Evolutionary conservation across 1,284 basidiomycete genomes (phyloP), one percentile per base, ranked within the genome.

Genomic region (Rhodotorula sp.): DNA sequence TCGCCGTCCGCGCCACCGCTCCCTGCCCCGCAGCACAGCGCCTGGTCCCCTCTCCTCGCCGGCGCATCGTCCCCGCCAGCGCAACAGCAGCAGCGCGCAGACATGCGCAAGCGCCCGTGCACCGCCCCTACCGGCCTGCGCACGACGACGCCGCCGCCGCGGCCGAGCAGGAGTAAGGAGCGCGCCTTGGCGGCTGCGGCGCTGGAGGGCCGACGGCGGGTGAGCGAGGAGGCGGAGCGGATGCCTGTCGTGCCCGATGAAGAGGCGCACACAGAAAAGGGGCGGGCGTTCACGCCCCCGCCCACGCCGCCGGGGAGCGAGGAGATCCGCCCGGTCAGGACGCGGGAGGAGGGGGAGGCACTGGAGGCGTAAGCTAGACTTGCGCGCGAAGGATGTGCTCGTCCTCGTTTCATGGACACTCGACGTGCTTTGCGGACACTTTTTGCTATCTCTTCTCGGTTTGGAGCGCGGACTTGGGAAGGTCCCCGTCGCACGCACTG

Each of bases 261-360:
- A n/a, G n/a, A n/a, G n/a, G n/a, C n/a, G n/a, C n/a, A n/a, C n/a
- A n/a, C n/a, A 9, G 15, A 15, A 22, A 12, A 6, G 7, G 34
- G 27, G 10, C 1, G 37, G 15, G 37, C 34, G 55, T 56, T 25
- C 10, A 56, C 55, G 55, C 56, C 37, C 5, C 56, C 56, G 56
- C 56, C 56, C 13, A 58, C 37, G 27, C 56, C 56, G 27, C 56
- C 56, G 25, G 37, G 37, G 56, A 58, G 56, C 56, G 56, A 41
- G 6, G 36, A 58, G 36, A 22, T 58, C 37, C 55, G 51, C 3
- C 12, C n/a, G 51, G 29, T 19, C 13, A 7, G 51, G 27, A n/a
- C 27, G 22, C 22, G 17, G 46, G 22, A 9, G 21, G 27, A 21
- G 48, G 27, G 25, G 48, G 48, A 50, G 22, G 51, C n/a, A n/a